A percentile compares a stretch with the other conserved stretches of the same genome.
These are phyloP conservation scores for Kodamaea restingae DNA, from an alignment of 805 yeast genomes.

Conservation along the genomic window DNA sequence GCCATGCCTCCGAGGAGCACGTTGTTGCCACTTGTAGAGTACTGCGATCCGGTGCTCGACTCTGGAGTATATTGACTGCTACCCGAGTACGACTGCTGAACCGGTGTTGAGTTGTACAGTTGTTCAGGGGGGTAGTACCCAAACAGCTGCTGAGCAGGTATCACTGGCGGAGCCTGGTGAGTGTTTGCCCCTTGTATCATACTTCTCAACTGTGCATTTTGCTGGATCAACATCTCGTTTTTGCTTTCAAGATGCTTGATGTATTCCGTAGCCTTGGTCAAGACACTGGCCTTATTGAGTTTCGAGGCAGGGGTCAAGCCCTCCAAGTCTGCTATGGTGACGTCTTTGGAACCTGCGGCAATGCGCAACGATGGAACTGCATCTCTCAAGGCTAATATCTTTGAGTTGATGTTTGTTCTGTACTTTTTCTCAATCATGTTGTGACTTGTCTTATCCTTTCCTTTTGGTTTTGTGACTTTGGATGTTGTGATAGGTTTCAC, in stretches of 20 bases:
- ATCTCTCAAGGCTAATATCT: constrained; percentile 63
- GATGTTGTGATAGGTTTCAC: constrained; percentile 1
- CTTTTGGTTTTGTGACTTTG: constrained; percentile 42
- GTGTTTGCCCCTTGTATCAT: constrained; percentile 33
- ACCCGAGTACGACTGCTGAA: constrained; percentile 13
- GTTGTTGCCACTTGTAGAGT: background rate
- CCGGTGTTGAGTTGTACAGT: constrained; percentile 18
- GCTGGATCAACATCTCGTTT: constrained; percentile 45
- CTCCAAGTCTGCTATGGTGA: constrained; percentile 48
- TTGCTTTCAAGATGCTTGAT: constrained; percentile 68
- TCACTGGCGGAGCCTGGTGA: constrained; percentile 13
- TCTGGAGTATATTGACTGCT: constrained; percentile 14
- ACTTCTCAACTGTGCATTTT: constrained; percentile 41
- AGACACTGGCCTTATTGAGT: constrained; percentile 71
- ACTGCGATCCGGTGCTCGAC: constrained; percentile 26
- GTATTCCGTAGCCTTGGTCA: constrained; percentile 74
- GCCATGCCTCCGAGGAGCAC: constrained; percentile 62
- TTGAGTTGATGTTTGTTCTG: constrained; percentile 70
- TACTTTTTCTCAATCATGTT: constrained; percentile 80
- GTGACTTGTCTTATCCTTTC: constrained; percentile 62
- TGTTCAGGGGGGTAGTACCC: constrained; percentile 20
- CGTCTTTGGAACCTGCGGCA: constrained; percentile 46
- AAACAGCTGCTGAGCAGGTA: constrained; percentile 13
- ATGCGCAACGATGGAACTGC: constrained; percentile 75
- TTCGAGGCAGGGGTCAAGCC: constrained; percentile 75